These are phyloP conservation scores for Geosmithia flava DNA, from an alignment of 2,329 filamentous ascomycete species.

Conservation along the genomic window DNA sequence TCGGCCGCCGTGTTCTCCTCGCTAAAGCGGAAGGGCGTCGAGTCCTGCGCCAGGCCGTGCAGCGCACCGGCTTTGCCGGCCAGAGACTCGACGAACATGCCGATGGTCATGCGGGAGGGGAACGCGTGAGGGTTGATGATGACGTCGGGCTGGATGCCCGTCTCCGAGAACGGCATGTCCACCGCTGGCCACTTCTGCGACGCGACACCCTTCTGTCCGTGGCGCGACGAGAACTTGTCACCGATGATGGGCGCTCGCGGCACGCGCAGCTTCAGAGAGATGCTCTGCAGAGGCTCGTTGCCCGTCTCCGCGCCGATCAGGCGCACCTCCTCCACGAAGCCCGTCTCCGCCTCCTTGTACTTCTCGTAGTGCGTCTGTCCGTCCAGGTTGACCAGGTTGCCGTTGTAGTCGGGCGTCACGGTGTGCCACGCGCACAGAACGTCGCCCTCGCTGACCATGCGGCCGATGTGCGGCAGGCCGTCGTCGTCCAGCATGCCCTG, in stretches of 20 bases:
- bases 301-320: conserved; percentile 78
- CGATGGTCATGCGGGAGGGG: conserved; percentile 98
- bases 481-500: conserved; percentile 72
- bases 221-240: conserved; percentile 97
- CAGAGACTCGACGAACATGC: conserved; percentile 96
- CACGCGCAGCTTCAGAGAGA: conserved; percentile 88
- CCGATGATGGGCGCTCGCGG: conserved; percentile 87
- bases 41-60: conserved; percentile 92
- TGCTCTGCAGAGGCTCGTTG: conserved; percentile 69
- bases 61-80: conserved; percentile 90
- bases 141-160: conserved; percentile 89
- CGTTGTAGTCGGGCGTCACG: conserved; percentile 68
- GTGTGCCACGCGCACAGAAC: conserved; percentile 83
- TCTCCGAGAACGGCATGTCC: conserved; percentile 95
- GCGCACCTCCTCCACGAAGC: conserved; percentile 85
- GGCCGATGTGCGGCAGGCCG: conserved; percentile 72
- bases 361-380: conserved; percentile 78
- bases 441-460: conserved; percentile 67
- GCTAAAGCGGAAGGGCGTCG: conserved; percentile 87
- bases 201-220: conserved; percentile 95
- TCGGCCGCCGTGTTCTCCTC: conserved; percentile 86
- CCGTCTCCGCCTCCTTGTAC: conserved; percentile 86
- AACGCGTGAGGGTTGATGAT: conserved; percentile 99
- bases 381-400: conserved; percentile 74
- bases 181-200: conserved; percentile 91